Evolutionary conservation across 176 grass and related monocot species (phyloP), one percentile per base, ranked within the genome.

Genomic region (Zoysia japonica): DNA sequence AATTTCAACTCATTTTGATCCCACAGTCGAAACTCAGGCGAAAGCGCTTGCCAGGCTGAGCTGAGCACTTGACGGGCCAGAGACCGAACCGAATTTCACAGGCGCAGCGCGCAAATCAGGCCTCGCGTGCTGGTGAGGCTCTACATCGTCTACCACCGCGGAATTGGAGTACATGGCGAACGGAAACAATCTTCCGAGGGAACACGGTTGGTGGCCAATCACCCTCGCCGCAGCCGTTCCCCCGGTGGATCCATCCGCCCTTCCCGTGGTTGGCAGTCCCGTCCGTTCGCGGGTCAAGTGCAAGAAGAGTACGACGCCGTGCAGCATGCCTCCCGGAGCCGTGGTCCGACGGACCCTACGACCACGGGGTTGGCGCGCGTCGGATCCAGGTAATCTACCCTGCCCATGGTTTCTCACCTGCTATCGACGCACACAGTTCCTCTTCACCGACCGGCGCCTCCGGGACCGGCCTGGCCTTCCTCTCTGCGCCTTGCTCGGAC

Each of bases 291-390:
- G 54, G 5, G 54, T 20, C 56, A 28, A 60, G 8, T 28, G 8
- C n/a, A 60, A 20, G n/a, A 28, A 8, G 56, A 60, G 9, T 7
- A 60, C n/a, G 56, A 28, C 56, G n/a, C 28, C 28, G 28, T 28
- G 28, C 28, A 5, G 11, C 68, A 46, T 15, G 46, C 10, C 68
- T 50, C 47, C 11, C 11, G 11, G 61, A 37, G 74, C 74, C 74
- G 55, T 81, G 78, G 78, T 71, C 78, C 78, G n/a, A n/a, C n/a
- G n/a, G n/a, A n/a, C n/a, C n/a, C n/a, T 48, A 1, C 19, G 59
- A 53, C 67, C 20, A 5, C 54, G 12, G 17, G 47, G 15, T 20
- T 36, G 28, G 68, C 7, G 48, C 9, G 48, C 48, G 48, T 50
- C 48, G 48, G 9, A 12, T 50, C 6, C 44, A 45, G 0, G 44